phyloP scores from a whole-genome alignment of 352 stramenopile species.

The Pythium angustatum region DNA sequence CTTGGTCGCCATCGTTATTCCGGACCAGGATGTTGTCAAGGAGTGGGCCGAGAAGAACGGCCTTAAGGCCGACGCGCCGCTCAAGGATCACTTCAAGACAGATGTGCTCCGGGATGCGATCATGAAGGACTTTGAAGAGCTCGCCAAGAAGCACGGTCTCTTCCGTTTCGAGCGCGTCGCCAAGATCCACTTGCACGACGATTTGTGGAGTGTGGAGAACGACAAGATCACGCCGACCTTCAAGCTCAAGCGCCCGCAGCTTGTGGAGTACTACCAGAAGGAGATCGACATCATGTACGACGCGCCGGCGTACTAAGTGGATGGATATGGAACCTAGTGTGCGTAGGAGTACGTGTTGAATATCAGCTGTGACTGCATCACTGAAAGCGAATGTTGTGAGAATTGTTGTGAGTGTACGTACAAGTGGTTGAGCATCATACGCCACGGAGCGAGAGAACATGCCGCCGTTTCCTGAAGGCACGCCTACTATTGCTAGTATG shows the following conservation, averaged over 20 bases:
- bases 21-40: conserved; percentile 87
- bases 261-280: conserved; percentile 84
- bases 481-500: too few species aligned
- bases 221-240: conserved; percentile 95
- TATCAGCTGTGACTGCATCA: neutral
- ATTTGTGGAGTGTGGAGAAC: conserved; percentile 91
- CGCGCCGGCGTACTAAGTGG: conserved; percentile 13
- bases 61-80: conserved; percentile 26
- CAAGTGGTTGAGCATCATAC: too few species aligned
- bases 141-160: conserved; percentile 67
- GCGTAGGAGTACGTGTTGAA: neutral
- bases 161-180: conserved; percentile 93
- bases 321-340: neutral
- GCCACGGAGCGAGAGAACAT: too few species aligned
- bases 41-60: conserved; percentile 69
- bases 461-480: too few species aligned
- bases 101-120: conserved; percentile 58
- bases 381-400: neutral
- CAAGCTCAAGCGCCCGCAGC: conserved; percentile 94
- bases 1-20: conserved; percentile 93
- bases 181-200: conserved; percentile 83
- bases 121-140: conserved; percentile 67
- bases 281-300: conserved; percentile 86
- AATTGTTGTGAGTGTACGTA: too few species aligned
- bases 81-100: conserved; percentile 35